A percentile compares a stretch with the other conserved stretches of the same genome.
Conservation (phyloP, 768 basidiomycete species). For the Termitomyces bulborhizus region DNA sequence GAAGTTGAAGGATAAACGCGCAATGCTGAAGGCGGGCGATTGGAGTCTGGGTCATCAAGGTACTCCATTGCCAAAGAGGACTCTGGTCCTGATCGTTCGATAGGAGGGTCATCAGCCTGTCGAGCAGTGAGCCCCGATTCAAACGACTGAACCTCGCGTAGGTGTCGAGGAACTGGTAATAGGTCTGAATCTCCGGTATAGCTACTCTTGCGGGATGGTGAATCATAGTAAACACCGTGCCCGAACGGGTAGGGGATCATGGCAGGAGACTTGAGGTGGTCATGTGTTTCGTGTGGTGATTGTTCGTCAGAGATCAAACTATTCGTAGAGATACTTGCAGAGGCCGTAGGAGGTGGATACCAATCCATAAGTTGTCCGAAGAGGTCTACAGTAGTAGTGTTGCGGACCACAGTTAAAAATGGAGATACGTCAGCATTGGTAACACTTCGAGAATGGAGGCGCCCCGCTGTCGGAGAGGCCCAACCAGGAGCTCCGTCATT, state of each 20-base stretch:
- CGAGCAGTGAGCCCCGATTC: conserved; percentile 77
- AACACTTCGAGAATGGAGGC: conserved; percentile 75
- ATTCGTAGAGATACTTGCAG: conserved; percentile 28
- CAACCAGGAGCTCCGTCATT: conserved; percentile 21
- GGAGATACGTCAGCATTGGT: conserved; percentile 62
- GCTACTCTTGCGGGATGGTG: conserved; percentile 42
- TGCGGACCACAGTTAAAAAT: conserved; percentile 22
- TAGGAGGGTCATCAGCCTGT: conserved; percentile 31
- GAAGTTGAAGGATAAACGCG: conserved; percentile 13
- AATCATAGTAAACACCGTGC: conserved; percentile 52
- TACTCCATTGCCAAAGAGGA: conserved; percentile 12
- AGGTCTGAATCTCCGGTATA: conserved; percentile 25
- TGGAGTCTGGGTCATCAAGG: conserved; percentile 12
- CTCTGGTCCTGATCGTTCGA: conserved; percentile 5
- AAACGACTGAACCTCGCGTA: conserved; percentile 87
- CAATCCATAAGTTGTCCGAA: conserved; percentile 67
- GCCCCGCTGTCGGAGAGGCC: conserved; percentile 31
- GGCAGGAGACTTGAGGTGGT: conserved; percentile 17
- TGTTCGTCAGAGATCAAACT: conserved; percentile 23
- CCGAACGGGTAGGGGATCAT: conserved; percentile 58
- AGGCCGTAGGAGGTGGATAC: conserved; percentile 32
- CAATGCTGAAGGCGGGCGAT: conserved; percentile 23
- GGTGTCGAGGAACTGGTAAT: conserved; percentile 34
- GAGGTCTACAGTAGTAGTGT: conserved; percentile 37
- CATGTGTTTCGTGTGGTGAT: conserved; percentile 18